These are phyloP conservation scores for Pseudogymnoascus sp. DNA, from an alignment of 2,329 filamentous ascomycete species.

Conservation along the genomic window DNA sequence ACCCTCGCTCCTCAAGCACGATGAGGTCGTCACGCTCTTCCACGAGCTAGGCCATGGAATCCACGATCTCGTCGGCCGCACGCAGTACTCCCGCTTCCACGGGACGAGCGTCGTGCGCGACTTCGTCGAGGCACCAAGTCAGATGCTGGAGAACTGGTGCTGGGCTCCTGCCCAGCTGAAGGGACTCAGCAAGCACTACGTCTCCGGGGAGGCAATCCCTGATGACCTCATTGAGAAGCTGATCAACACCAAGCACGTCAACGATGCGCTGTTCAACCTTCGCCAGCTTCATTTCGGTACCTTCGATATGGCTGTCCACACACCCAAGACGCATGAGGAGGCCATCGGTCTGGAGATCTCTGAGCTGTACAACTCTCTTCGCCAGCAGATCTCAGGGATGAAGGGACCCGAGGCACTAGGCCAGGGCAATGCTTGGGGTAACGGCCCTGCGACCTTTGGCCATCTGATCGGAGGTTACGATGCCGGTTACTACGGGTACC, in stretches of 20 bases:
- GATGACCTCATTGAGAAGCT: conserved; percentile 66
- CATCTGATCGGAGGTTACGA: conserved; percentile 80
- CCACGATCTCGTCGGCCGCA: conserved; percentile 57
- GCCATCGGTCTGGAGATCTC: conserved; percentile 57
- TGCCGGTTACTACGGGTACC: conserved; percentile 72
- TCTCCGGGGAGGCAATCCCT: conserved; percentile 60
- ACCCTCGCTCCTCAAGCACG: conserved; percentile 71
- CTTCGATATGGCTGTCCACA: conserved; percentile 77
- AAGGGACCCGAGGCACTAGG: conserved; percentile 64
- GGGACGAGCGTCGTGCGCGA: conserved; percentile 58
- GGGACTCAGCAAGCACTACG: conserved; percentile 64
- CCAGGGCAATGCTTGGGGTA: conserved; percentile 57
- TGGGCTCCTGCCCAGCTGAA: conserved; percentile 59
- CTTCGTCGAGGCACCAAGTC: conserved; percentile 63
- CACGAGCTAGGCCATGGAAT: conserved; percentile 68
- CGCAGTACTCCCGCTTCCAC: conserved; percentile 57
- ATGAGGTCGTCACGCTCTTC: conserved; percentile 76
- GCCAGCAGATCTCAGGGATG: conserved; percentile 62
- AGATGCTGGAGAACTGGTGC: conserved; percentile 72
- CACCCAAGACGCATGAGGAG: conserved; percentile 59
- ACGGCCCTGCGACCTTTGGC: conserved; percentile 72
- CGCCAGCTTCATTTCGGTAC: conserved; percentile 73
- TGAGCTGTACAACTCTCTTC: conserved; percentile 62
- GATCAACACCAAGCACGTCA: conserved; percentile 71
- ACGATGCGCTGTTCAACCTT: conserved; percentile 70